Conservation (phyloP, 2,329 filamentous ascomycete genomes). For the Aspergillus japonicus region DNA sequence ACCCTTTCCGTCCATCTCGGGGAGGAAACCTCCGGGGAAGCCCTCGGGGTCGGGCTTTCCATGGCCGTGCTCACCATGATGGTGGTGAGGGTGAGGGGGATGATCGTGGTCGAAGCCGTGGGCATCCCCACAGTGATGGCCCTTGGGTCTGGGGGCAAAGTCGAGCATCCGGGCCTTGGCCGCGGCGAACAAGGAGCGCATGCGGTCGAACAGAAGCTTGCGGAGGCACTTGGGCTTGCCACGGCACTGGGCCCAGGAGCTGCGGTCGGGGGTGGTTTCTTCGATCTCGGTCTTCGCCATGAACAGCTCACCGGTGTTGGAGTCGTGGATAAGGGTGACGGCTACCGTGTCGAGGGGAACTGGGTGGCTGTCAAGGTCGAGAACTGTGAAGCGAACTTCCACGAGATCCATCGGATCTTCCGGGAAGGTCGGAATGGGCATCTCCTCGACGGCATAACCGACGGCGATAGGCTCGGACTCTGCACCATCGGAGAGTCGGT, state of each 20-base stretch:
- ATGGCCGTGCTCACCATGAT: slow-evolving; percentile 8
- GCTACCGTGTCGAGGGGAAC: slow-evolving; percentile 46
- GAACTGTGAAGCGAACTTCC: slow-evolving; percentile 45
- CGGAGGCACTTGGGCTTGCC: slow-evolving; percentile 41
- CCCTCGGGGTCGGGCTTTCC: slow-evolving; percentile 9
- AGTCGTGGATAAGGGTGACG: slow-evolving; percentile 40
- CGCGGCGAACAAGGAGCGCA: slow-evolving; percentile 38
- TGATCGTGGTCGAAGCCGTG: slow-evolving; percentile 10
- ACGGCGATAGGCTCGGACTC: slow-evolving; percentile 38
- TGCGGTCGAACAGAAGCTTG: slow-evolving; percentile 39
- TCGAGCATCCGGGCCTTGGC: slow-evolving; percentile 39
- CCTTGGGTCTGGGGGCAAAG: slow-evolving; percentile 28
- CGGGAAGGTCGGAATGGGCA: slow-evolving; percentile 29
- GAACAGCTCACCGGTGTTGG: slow-evolving; percentile 33
- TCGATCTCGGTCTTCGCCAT: slow-evolving; percentile 41
- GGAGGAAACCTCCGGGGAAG: neutral
- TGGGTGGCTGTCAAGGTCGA: slow-evolving; percentile 44
- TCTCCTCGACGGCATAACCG: slow-evolving; percentile 45
- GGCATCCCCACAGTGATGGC: slow-evolving; percentile 31
- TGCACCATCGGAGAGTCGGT: slow-evolving; percentile 36
- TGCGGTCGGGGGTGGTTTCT: slow-evolving; percentile 35
- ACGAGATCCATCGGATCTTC: slow-evolving; percentile 38
- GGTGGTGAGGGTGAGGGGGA: slow-evolving; percentile 12
- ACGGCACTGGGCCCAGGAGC: slow-evolving; percentile 45
- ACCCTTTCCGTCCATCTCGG: slow-evolving; percentile 7